Evolutionary conservation across 2,329 filamentous ascomycete genomes (phyloP).

Genomic region (Uncinocarpus reesii): DNA sequence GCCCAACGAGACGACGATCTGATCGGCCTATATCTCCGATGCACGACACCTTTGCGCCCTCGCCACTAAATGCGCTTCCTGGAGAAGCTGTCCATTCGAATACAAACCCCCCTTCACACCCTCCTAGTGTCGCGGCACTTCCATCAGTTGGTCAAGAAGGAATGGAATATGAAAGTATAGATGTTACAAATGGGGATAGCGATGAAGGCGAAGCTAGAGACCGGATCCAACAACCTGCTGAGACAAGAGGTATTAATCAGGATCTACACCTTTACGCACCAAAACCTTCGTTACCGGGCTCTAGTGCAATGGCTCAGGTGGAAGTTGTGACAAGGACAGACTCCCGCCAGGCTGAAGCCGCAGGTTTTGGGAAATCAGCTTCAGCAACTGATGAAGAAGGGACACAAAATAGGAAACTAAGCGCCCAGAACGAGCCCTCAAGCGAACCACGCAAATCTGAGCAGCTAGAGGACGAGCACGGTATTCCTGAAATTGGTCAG

Average conservation of each 20-base stretch:
- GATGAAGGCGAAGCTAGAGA: constrained; percentile 38
- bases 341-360: constrained; percentile 74
- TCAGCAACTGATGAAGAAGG: constrained; percentile 40
- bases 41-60: constrained; percentile 14
- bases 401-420: constrained; percentile 33
- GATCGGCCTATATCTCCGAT: constrained; percentile 13
- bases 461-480: constrained; percentile 62
- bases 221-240: constrained; percentile 46
- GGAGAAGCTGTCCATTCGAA: neutral
- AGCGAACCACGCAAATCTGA: constrained; percentile 46
- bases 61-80: constrained; percentile 15
- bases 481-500: constrained; percentile 84
- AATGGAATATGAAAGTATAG: constrained; percentile 65
- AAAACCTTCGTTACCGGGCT: constrained; percentile 70
- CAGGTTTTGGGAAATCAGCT: constrained; percentile 59
- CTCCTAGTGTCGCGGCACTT: constrained; percentile 61
- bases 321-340: constrained; percentile 80
- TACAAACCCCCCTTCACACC: constrained; percentile 38
- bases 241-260: constrained; percentile 66
- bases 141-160: constrained; percentile 85
- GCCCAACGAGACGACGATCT: constrained; percentile 11
- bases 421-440: constrained; percentile 41
- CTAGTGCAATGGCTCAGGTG: constrained; percentile 74
- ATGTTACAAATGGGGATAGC: constrained; percentile 34
- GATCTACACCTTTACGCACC: constrained; percentile 83